Percentiles rank a stretch among this genome's conserved stretches.
phyloP scores from a whole-genome alignment of 257 asterid species.

The Thymus mandschuricus region DNA sequence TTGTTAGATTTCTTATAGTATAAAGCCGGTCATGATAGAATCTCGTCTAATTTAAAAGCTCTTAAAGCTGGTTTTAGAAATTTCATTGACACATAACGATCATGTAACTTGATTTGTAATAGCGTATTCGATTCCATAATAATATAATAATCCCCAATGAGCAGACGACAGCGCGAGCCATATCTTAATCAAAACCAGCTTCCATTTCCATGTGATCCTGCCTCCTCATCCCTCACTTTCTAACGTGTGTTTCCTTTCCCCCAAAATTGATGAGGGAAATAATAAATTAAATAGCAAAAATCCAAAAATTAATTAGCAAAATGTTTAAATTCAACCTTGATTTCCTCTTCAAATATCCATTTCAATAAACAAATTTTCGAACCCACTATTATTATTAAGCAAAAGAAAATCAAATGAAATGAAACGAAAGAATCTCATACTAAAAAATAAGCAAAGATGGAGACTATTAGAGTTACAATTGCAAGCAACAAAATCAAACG shows the following conservation, averaged over 20 bases:
- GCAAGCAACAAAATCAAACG: conserved; percentile 40
- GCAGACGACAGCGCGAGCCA: background rate
- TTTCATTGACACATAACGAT: too few relatives aligned
- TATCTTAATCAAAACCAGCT: background rate
- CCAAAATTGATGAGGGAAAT: background rate
- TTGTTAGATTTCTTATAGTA: too few relatives aligned
- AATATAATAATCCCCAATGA: too few relatives aligned
- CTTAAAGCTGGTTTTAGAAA: too few relatives aligned
- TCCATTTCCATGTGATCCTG: background rate
- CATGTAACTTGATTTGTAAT: too few relatives aligned
- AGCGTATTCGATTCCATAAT: too few relatives aligned
- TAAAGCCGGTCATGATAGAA: too few relatives aligned
- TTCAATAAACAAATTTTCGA: background rate
- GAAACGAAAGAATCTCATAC: conserved; percentile 24
- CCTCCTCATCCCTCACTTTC: background rate
- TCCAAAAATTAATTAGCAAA: background rate
- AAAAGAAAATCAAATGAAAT: background rate
- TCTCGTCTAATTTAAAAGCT: too few relatives aligned
- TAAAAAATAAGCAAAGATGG: conserved; percentile 37
- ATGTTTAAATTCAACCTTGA: background rate
- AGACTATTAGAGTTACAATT: conserved; percentile 28
- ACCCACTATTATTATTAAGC: background rate
- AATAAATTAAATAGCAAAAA: background rate
- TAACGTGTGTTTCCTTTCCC: background rate
- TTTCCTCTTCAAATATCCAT: background rate